Evolutionary conservation across 1,139 yeast species (phyloP).

Genomic region (Kodamaea suecica): DNA sequence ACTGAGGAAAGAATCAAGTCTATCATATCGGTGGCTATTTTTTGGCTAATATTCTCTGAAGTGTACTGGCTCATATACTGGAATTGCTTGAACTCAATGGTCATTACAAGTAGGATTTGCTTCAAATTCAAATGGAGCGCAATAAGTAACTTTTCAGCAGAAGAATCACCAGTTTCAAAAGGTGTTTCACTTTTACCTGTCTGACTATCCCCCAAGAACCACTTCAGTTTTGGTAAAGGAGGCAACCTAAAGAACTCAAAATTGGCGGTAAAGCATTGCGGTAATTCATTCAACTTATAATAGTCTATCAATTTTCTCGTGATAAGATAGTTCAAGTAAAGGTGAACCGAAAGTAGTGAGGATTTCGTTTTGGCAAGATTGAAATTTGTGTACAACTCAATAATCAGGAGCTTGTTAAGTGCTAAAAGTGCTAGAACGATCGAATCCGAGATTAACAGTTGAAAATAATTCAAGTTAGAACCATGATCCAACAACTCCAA

Average conservation of each 20-base stretch:
- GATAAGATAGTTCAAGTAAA: conserved; percentile 20
- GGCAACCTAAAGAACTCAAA: conserved; percentile 23
- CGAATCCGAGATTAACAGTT: conserved; percentile 11
- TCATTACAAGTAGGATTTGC: conserved; percentile 11
- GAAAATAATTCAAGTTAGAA: conserved; percentile 9
- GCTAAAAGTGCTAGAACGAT: conserved; percentile 5
- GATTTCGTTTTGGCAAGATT: conserved; percentile 23
- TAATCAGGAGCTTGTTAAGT: conserved; percentile 10
- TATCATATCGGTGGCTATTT: conserved; percentile 15
- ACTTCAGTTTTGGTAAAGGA: conserved; percentile 26
- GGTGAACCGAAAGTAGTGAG: conserved; percentile 20
- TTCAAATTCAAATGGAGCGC: conserved; percentile 13
- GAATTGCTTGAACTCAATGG: conserved; percentile 19
- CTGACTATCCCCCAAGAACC: conserved; percentile 10
- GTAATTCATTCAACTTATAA: conserved; percentile 14
- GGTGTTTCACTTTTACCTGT: too few relatives aligned
- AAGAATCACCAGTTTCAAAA: neutral
- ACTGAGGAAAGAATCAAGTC: conserved; percentile 20
- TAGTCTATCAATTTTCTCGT: conserved; percentile 16
- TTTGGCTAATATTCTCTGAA: conserved; percentile 12
- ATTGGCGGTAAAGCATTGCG: conserved; percentile 14
- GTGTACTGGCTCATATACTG: conserved; percentile 13
- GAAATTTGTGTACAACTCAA: conserved; percentile 18
- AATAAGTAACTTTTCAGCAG: conserved; percentile 8
- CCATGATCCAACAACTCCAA: conserved; percentile 30